Base-by-base conservation (phyloP, 345 rosid species). In the Linum usitatissimum region DNA sequence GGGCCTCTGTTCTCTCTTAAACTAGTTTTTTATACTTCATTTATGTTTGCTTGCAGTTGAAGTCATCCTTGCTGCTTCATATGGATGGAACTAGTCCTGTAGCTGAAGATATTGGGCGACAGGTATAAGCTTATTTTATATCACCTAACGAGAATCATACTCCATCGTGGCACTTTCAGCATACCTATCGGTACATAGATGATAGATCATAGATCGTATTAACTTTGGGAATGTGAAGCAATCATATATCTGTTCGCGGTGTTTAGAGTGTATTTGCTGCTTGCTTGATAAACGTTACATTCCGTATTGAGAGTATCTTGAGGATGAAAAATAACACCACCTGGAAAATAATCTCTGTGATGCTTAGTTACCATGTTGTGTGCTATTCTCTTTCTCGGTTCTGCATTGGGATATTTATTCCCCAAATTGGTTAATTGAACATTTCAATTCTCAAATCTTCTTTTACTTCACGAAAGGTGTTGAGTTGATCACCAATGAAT, bases 81-180 rank as follows among this genome's bases (percentile, higher is more conserved):
- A 79, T 88, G 36, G 99, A 94, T 79, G 99, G 99, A 77, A 81
- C 93, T 10, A 94, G 96, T 66, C 89, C 95, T 54, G 74, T 90
- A 40, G 99, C 99, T 51, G 97, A 90, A 73, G 96, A 94, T 76
- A 94, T 90, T 64, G 97, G 97, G 48, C 96, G 96, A 58, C 99
- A 94, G 97, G 99, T 94, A 78, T 60, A 53, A 21, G 13, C 6
- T 57, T 30, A n/a, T 8, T 34, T 0, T 59, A 23, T 55, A 23
- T 55, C 18, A 18, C 58, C 18, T 6, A 55, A 55, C 9, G 15
- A 8, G 49, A 42, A 42, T 42, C n/a, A n/a, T n/a, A n/a, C n/a
- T 31, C 49, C n/a, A n/a, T 8, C 3, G 49, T 42, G 6, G 3
- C 49, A 42, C 10, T 13, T 6, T 42, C 49, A 42, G 49, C 49